Evolutionary conservation across 2,329 filamentous ascomycete genomes (phyloP).

Genomic region (Aspergillus luchuensis): DNA sequence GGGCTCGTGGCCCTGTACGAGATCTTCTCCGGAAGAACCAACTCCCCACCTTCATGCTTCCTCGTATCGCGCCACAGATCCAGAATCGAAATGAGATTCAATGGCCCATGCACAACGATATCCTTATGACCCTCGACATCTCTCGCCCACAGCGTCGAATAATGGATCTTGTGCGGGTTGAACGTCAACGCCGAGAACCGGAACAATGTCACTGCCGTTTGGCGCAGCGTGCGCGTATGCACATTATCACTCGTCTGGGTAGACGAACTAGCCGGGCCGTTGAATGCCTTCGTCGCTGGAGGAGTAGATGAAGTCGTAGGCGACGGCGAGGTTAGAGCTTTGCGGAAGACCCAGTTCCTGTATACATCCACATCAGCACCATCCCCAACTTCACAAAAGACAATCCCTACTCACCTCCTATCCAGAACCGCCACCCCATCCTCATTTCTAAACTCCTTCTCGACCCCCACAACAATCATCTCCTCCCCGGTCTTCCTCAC

Average conservation of each 20-base stretch:
- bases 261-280: conserved; percentile 15
- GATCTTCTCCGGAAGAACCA: conserved; percentile 46
- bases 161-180: conserved; percentile 50
- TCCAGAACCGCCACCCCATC: conserved; percentile 58
- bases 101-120: conserved; percentile 47
- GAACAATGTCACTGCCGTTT: conserved; percentile 46
- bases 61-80: conserved; percentile 48
- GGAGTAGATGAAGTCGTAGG: conserved; percentile 10
- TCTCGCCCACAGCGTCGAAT: conserved; percentile 46
- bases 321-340: conserved; percentile 34
- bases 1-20: conserved; percentile 53
- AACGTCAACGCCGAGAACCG: conserved; percentile 49
- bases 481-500: conserved; percentile 57
- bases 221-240: conserved; percentile 37
- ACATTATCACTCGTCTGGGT: conserved; percentile 27
- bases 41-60: conserved; percentile 16
- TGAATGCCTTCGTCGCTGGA: conserved; percentile 13
- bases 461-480: conserved; percentile 67
- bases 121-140: conserved; percentile 47
- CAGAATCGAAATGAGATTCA: conserved; percentile 47
- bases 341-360: conserved; percentile 51
- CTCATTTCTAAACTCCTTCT: conserved; percentile 60
- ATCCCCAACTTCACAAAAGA: too few relatives aligned
- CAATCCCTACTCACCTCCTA: conserved; percentile 43
- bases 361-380: not conserved